Conservation (phyloP, 768 basidiomycete species). For the Dentipellis fragilis region DNA sequence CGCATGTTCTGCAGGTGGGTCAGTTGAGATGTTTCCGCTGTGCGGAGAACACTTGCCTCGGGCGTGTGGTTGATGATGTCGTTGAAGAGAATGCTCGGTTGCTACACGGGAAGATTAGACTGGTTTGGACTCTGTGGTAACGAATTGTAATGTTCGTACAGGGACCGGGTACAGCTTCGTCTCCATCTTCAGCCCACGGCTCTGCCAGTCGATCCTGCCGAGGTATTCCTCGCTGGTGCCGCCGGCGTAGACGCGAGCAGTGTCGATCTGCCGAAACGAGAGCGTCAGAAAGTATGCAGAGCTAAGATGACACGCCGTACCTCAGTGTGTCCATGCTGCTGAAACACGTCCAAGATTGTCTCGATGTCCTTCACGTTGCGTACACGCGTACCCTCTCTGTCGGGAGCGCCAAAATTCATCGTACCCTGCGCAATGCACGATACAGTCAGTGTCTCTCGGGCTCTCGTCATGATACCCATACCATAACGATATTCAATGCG, state of each 20-base stretch:
- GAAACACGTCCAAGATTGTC: slow-evolving; percentile 44
- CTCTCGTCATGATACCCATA: not conserved
- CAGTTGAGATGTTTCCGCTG: not conserved
- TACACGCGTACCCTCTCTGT: slow-evolving; percentile 38
- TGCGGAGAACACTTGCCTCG: slow-evolving; percentile 7
- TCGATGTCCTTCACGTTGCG: slow-evolving; percentile 38
- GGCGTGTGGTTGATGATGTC: slow-evolving; percentile 15
- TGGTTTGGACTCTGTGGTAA: too few relatives aligned
- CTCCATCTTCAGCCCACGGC: too few relatives aligned
- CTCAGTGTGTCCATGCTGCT: slow-evolving; percentile 46
- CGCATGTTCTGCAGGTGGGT: slow-evolving; percentile 21
- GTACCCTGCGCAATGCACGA: slow-evolving; percentile 32
- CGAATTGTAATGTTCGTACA: too few relatives aligned
- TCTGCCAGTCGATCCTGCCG: too few relatives aligned
- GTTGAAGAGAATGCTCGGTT: too few relatives aligned
- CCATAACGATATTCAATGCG: not conserved
- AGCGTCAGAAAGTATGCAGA: too few relatives aligned
- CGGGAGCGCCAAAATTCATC: slow-evolving; percentile 44
- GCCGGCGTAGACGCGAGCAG: slow-evolving; percentile 16
- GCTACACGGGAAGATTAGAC: too few relatives aligned
- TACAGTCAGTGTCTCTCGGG: not conserved
- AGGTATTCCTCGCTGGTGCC: slow-evolving; percentile 30
- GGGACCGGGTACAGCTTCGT: too few relatives aligned
- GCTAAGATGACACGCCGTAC: slow-evolving; percentile 17
- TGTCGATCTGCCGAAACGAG: slow-evolving; percentile 17